Percentiles rank a stretch among this genome's conserved stretches.
Evolutionary conservation across 2,329 filamentous ascomycete genomes (phyloP).

Genomic region (Diaporthe capsici): DNA sequence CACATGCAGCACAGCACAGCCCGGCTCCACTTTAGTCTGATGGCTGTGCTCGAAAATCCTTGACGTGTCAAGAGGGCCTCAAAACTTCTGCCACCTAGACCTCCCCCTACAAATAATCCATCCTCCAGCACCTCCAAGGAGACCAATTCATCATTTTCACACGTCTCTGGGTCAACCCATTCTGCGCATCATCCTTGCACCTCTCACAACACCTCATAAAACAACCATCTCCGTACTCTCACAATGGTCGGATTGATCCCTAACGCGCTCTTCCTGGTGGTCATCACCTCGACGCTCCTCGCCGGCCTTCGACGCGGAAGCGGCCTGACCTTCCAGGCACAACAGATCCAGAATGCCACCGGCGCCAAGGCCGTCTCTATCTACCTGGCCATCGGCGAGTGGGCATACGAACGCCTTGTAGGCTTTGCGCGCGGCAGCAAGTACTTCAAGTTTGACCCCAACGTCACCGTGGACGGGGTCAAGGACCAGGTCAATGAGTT

Average conservation of each 20-base stretch:
- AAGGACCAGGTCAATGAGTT: conserved; percentile 41
- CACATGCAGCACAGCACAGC: conserved; percentile 21
- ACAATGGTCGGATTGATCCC: conserved; percentile 41
- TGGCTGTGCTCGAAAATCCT: conserved; percentile 32
- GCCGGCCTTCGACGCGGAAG: conserved; percentile 40
- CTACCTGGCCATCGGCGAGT: conserved; percentile 40
- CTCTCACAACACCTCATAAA: not conserved
- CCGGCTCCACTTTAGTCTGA: conserved; percentile 26
- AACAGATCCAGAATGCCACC: conserved; percentile 37
- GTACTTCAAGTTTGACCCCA: conserved; percentile 41
- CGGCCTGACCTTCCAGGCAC: conserved; percentile 41
- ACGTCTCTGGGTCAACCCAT: too few species aligned
- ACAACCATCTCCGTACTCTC: not conserved
- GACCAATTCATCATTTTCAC: not conserved
- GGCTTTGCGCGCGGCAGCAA: conserved; percentile 38
- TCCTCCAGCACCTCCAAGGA: not conserved
- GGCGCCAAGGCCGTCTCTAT: conserved; percentile 25
- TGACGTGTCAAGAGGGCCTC: conserved; percentile 28
- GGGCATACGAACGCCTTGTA: conserved; percentile 37
- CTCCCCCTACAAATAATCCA: not conserved
- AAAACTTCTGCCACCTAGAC: not conserved
- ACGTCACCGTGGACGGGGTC: conserved; percentile 40
- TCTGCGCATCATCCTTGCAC: not conserved
- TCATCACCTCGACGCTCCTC: conserved; percentile 41
- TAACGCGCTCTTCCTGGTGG: conserved; percentile 41